Percentiles rank a stretch among this genome's conserved stretches.
These are phyloP conservation scores for Mucor saturninus DNA, from an alignment of 371 early-diverging fungal genomes.

Conservation along the genomic window DNA sequence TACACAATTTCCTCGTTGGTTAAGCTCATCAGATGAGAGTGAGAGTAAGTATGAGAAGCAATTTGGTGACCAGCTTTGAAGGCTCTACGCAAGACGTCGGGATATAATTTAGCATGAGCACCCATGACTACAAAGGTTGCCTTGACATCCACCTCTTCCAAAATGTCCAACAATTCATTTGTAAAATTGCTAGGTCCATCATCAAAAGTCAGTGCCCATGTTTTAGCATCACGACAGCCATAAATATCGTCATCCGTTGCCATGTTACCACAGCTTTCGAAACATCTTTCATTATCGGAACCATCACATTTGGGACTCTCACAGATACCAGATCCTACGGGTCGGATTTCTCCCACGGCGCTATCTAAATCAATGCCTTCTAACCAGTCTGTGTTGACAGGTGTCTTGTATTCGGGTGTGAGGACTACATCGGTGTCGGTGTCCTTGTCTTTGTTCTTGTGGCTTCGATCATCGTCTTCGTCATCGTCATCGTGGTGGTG, in stretches of 20 bases:
- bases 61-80: conserved; percentile 60
- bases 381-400: conserved; percentile 58
- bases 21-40: conserved; percentile 50
- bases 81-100: conserved; percentile 44
- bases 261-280: conserved; percentile 44
- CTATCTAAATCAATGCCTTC: conserved; percentile 57
- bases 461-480: conserved; percentile 2
- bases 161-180: conserved; percentile 53
- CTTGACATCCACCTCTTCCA: conserved; percentile 52
- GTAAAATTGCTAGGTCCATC: conserved; percentile 67
- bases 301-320: conserved; percentile 40
- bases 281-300: conserved; percentile 43
- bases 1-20: conserved; percentile 44
- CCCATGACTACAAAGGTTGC: conserved; percentile 80
- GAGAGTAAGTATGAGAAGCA: conserved; percentile 58
- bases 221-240: conserved; percentile 37
- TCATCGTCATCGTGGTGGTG: conserved; percentile 5
- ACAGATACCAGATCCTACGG: conserved; percentile 44
- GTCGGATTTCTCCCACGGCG: conserved; percentile 32
- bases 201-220: conserved; percentile 65
- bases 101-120: conserved; percentile 37
- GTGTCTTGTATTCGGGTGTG: conserved; percentile 24
- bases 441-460: background rate
- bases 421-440: background rate
- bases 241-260: conserved; percentile 38